Evolutionary conservation across 1,139 yeast genomes (phyloP), one percentile per base, ranked within the genome.

Genomic region (Magnusiomyces fungicola): DNA sequence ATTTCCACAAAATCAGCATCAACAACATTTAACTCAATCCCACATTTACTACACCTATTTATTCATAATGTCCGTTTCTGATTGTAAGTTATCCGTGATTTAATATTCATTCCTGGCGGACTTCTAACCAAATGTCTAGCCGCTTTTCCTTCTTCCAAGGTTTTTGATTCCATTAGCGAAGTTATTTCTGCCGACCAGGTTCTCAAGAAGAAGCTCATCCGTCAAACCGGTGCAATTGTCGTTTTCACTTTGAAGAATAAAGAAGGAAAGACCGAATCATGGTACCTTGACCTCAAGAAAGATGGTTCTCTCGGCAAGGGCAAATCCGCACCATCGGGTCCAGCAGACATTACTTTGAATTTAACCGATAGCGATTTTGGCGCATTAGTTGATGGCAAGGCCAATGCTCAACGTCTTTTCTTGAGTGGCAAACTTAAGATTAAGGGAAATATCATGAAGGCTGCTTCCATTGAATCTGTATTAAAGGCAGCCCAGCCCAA

Each of bases 361-460:
- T 71, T 85, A 59, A 72, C 72, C 57, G 95, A 86, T 62, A 69
- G 62, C 47, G 64, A 69, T 60, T 79, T 86, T 60, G 82, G 76
- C 58, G 80, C 77, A 65, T 76, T 86, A 61, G 86, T 85, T 50
- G 70, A 73, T 55, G 94, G 94, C 59, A 83, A 84, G 72, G 81
- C 88, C 56, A 83, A 82, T 66, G 89, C 95, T 52, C 95, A 86
- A 69, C 83, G 81, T 71, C 76, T 87, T 63, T 86, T 85, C 70
- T 79, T 86, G 85, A 73, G 78, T 62, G 95, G 95, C 50, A 83
- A 83, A 69, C 76, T 86, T 68, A 86, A 86, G 76, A 82, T 86
- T 58, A 83, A 81, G 74, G 95, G 95, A 61, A 85, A 86, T 71
- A 83, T 86, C 72, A 83, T 84, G 90, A 86, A 87, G 75, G 95